Evolutionary conservation across 2,329 filamentous ascomycete genomes (phyloP), one percentile per base, ranked within the genome.

Genomic region (Colletotrichum sublineola): DNA sequence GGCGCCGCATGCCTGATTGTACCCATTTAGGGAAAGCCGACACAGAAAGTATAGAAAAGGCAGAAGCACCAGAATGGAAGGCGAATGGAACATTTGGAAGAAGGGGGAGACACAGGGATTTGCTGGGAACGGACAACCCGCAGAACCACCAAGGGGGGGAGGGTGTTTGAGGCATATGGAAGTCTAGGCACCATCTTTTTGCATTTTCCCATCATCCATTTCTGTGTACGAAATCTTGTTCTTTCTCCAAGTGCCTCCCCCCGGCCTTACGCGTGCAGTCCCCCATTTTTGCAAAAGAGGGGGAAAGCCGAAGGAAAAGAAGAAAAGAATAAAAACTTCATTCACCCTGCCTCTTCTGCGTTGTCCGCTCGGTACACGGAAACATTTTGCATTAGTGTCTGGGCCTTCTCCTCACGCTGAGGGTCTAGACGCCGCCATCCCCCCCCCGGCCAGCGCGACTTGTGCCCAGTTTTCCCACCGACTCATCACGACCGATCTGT

Each of bases 81-180:
- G 48, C 24, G 42, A 20, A 38, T 69, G 66, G 70, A 73, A 73
- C 50, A 57, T 31, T 68, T 68, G 29, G 57, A 71, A 63, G 57
- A 64, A 64, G 53, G 53, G 9, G 46, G n/a, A 11, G 36, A 46
- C 24, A 38, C 40, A 63, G 60, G 63, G 53, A 24, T 44, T 9
- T n/a, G 40, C 42, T 38, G 40, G 58, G 29, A 55, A 55, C 40
- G 42, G 58, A 31, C 29, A 44, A 18, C n/a, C 50, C 14, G 24
- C 18, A 18, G 62, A 55, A 55, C 24, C 38, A 38, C n/a, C 29
- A 55, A 40, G 29, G 48, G 53, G 5, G 29, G 48, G 42, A 36
- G 38, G 5, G 11, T 38, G 57, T 36, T 5, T 36, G 18, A 36
- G 50, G 44, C 31, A 36, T 63, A 36, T 20, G 31, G 57, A 44